phyloP scores from a whole-genome alignment of 2,329 filamentous ascomycete genomes.

The Fusarium incarnatum region DNA sequence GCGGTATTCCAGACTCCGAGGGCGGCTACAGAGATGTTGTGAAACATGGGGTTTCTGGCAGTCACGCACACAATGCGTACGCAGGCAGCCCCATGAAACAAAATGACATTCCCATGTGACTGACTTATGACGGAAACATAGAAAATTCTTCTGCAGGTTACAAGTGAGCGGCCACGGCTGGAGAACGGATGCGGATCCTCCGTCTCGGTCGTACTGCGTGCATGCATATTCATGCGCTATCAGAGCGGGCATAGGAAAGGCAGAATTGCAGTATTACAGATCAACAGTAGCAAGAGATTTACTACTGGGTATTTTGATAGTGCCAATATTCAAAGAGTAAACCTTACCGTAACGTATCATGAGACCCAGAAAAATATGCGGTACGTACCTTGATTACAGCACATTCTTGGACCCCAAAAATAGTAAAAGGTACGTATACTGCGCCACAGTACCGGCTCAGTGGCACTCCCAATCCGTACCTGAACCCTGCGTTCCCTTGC shows the following conservation, averaged over 20 bases:
- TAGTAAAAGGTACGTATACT: constrained; percentile 34
- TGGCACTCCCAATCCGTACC: constrained; percentile 22
- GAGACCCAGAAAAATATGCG: neutral
- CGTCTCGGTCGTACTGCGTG: constrained; percentile 23
- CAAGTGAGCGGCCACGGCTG: constrained; percentile 18
- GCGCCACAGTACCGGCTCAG: constrained; percentile 34
- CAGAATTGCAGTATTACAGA: constrained; percentile 26
- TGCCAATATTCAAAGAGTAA: constrained; percentile 1
- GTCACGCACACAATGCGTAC: constrained; percentile 28
- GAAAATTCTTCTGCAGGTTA: constrained; percentile 9
- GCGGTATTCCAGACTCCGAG: constrained; percentile 22
- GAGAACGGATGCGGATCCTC: constrained; percentile 21
- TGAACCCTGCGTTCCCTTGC: constrained; percentile 32
- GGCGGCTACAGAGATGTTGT: constrained; percentile 37
- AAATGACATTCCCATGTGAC: constrained; percentile 40
- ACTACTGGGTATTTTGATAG: neutral
- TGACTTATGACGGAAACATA: constrained; percentile 31
- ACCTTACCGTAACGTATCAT: constrained; percentile 6
- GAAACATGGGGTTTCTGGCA: constrained; percentile 42
- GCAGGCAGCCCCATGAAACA: constrained; percentile 13
- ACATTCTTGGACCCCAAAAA: constrained; percentile 41
- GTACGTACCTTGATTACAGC: constrained; percentile 5
- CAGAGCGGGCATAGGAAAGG: constrained; percentile 21
- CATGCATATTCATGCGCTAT: constrained; percentile 33
- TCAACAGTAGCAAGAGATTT: constrained; percentile 16